phyloP scores from a whole-genome alignment of 805 yeast genomes.

The Huiozyma sinensis region DNA sequence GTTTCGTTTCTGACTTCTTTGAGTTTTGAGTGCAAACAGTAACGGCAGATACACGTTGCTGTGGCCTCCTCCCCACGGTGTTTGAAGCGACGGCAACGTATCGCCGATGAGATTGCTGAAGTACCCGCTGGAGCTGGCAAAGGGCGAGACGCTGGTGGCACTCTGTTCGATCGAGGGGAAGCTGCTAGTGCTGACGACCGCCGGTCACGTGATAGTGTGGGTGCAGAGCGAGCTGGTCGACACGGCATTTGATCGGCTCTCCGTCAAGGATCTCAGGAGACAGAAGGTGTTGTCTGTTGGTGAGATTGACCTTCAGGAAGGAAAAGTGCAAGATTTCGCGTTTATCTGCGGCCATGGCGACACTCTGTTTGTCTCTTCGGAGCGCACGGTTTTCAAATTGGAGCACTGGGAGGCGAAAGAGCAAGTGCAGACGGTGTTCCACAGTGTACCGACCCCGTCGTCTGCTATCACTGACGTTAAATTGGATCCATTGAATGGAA shows the following conservation, averaged over 20 bases:
- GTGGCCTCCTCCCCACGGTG: no score
- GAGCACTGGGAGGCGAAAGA: slow-evolving; percentile 11
- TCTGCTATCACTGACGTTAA: slow-evolving; percentile 21
- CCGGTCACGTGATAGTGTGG: slow-evolving; percentile 23
- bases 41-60: no score
- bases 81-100: no score
- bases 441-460: slow-evolving; percentile 11
- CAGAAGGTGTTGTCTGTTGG: not conserved
- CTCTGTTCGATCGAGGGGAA: slow-evolving; percentile 11
- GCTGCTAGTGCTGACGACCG: slow-evolving; percentile 14
- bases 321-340: slow-evolving; percentile 4
- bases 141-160: slow-evolving; percentile 17
- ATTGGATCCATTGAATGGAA: slow-evolving; percentile 8
- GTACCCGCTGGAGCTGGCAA: slow-evolving; percentile 13
- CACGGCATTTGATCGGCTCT: slow-evolving; percentile 21
- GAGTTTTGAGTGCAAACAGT: no score
- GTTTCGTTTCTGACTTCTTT: no score
- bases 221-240: slow-evolving; percentile 15
- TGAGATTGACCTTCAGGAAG: slow-evolving; percentile 3
- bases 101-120: slow-evolving; percentile 21
- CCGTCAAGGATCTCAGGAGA: slow-evolving; percentile 9
- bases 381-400: slow-evolving; percentile 11
- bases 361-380: slow-evolving; percentile 14
- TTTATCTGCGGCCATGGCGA: slow-evolving; percentile 10
- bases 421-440: slow-evolving; percentile 4